Conservation (phyloP, 257 asterid species). For the Plantago ovata region DNA sequence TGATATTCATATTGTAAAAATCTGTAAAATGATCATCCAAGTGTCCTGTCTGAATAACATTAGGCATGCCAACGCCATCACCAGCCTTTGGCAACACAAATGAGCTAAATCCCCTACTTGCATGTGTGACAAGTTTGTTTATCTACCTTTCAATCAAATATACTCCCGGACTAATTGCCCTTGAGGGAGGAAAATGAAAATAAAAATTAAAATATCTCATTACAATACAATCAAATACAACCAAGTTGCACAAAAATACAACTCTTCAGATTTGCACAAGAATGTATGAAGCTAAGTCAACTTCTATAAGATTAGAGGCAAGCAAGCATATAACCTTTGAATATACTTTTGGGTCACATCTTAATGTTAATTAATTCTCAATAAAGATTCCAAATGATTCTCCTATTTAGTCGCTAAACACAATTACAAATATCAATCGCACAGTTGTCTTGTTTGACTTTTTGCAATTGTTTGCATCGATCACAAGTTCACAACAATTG, state of each 20-base stretch:
- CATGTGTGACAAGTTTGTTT: not conserved
- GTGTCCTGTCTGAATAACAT: too few species aligned
- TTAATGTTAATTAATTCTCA: not conserved
- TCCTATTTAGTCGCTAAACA: conserved; percentile 5
- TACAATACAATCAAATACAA: not conserved
- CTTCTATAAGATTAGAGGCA: conserved; percentile 5
- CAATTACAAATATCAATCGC: conserved; percentile 10
- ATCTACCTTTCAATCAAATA: not conserved
- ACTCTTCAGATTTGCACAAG: conserved; percentile 16
- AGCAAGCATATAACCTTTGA: conserved; percentile 16
- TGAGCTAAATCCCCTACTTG: too few species aligned
- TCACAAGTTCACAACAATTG: not conserved
- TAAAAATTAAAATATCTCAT: not conserved
- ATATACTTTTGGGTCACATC: conserved; percentile 26
- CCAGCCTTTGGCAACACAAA: too few species aligned
- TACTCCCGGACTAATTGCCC: not conserved
- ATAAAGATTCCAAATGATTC: conserved; percentile 2
- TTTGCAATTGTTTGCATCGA: not conserved
- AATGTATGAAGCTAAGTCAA: conserved; percentile 31
- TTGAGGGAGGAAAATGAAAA: not conserved
- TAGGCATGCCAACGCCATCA: too few species aligned
- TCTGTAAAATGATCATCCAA: too few species aligned
- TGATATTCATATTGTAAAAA: too few species aligned
- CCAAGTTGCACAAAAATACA: not conserved
- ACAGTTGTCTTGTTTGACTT: conserved; percentile 19